Base-by-base conservation (phyloP, 768 basidiomycete species). In the Sutorius australiensis region DNA sequence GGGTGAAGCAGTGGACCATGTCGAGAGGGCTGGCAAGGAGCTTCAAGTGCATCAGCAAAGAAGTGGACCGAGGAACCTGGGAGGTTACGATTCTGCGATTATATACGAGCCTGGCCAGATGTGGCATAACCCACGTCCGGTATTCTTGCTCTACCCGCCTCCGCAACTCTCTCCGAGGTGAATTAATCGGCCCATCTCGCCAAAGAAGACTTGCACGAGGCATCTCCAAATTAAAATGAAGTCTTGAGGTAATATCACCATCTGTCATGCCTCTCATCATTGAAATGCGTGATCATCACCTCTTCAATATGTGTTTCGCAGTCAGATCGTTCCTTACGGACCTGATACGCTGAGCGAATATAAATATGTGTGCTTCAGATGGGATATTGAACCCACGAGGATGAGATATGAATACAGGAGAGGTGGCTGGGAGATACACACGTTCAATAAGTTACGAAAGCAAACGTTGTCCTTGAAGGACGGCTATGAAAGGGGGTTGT, bases 401-500 rank as follows among this genome's bases (percentile, higher is more conserved):
- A 63, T 50, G 51, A 58, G 55, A 59, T 60, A 71, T 50, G 61
- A 66, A 69, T 69, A 71, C 60, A 71, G 47, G 45, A 48, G 50
- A 52, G 42, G 45, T 37, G 46, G 37, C 45, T 50, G 52, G 47
- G 47, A 58, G 40, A 66, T 63, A 61, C 67, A 61, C 53, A 70
- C 58, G 60, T 55, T 53, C 6, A 14, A 70, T 60, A 62, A 67
- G 53, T 71, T 69, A 70, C 55, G 54, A 50, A 49, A 66, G 45
- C 24, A 47, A 58, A 51, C 53, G 58, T 42, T 59, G 65, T 57
- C 77, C 73, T 46, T 80, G 73, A 40, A 89, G 72, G 51, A 90
- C 75, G 40, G 74, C 84, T 58, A 88, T 78, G 70, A 86, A 90
- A 0, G 89, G 89, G 21, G 85, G 84, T 16, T 73, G 74, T 31